phyloP scores from a whole-genome alignment of 1,284 basidiomycete genomes.

The Irpex sp. region DNA sequence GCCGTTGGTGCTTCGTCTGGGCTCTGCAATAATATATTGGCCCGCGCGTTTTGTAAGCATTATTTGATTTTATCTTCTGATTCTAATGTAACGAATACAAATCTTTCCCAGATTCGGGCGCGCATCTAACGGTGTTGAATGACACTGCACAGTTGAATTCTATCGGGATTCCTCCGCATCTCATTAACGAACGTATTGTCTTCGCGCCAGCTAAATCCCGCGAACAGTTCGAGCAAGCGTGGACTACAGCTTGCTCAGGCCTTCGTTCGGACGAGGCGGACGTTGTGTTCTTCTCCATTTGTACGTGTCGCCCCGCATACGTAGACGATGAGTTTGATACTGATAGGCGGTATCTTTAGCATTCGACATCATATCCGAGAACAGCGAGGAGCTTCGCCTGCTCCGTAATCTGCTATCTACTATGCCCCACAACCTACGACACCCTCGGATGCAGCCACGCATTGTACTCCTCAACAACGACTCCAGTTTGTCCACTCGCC shows the following conservation, averaged over 20 bases:
- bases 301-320: not conserved
- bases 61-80: not conserved
- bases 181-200: not conserved
- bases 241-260: not conserved
- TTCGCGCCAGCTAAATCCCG: not conserved
- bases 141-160: no score
- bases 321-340: not conserved
- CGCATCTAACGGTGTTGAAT: not conserved
- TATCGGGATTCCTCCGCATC: not conserved
- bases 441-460: not conserved
- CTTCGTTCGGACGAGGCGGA: not conserved
- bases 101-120: not conserved
- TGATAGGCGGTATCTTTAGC: not conserved
- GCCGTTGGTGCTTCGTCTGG: not conserved
- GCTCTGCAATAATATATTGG: not conserved
- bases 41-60: not conserved
- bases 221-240: not conserved
- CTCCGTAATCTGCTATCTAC: not conserved
- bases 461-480: not conserved
- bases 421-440: not conserved
- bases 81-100: not conserved
- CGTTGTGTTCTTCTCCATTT: not conserved
- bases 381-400: not conserved
- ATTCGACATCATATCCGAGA: not conserved
- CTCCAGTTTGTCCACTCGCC: not conserved